Base-by-base conservation (phyloP, 1,284 basidiomycete genomes). In the Porogramme epimiltina region DNA sequence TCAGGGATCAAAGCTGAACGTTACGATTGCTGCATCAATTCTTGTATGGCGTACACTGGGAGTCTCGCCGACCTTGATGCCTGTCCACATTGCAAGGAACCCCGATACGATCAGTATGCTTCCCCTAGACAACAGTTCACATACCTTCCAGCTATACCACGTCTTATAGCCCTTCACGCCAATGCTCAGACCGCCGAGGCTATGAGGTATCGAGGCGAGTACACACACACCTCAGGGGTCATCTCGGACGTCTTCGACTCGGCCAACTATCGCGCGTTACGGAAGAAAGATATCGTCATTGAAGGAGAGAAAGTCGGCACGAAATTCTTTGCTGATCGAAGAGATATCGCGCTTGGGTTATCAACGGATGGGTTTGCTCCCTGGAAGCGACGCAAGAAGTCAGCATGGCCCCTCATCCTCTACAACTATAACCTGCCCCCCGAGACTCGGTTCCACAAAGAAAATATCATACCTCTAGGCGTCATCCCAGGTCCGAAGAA, bases 401-500 rank as follows among this genome's bases (percentile, higher is more conserved):
- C 74, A 0, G 64, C 65, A 0, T 77, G 74, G 75, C 75, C 75
- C 0, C 46, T 77, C 6, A 60, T 78, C 18, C 36, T 75, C 1
- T 69, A 71, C 55, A 71, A 71, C 52, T 73, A 73, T 55, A 76
- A 70, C 42, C 65, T 77, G 8, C 66, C 68, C 1, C 71, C 73
- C 4, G 65, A 70, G 2, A 52, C 62, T 5, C 63, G 60, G 3
- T 62, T 70, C 43, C 68, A 67, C 31, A 53, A 64, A 4, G 43
- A 66, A 5, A 59, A 73, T 51, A 58, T 72, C 13, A 41, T 78
- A 0, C 59, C 54, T 19, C 40, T 76, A 8, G 72, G 75, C 8
- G 60, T 74, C 18, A 70, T 78, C 45, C 75, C 75, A 2, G 75
- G 76, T 0, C 77, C 74, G 0, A 72, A 72, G 19, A 73, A 74